These are phyloP conservation scores for Penicillium occitanis DNA, from an alignment of 2,329 filamentous ascomycete genomes.

Conservation along the genomic window DNA sequence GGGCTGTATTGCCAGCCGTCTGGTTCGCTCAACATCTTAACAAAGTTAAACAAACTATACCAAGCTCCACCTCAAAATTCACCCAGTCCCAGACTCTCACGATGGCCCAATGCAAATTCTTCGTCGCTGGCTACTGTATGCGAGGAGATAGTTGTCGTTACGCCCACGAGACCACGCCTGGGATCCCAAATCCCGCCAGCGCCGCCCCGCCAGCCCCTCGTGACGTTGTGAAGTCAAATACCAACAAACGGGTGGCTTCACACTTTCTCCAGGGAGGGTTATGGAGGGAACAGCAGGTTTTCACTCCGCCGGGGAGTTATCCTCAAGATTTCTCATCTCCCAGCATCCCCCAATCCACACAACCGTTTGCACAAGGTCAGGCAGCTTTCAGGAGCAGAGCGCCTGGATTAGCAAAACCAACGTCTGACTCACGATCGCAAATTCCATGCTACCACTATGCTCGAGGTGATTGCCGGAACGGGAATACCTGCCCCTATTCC, in stretches of 20 bases:
- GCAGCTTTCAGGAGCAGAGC: not conserved
- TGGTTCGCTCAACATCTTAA: not conserved
- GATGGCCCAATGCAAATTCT: slow-evolving; percentile 9
- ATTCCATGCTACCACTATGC: slow-evolving; percentile 23
- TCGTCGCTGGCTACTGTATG: not conserved
- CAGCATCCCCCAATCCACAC: not conserved
- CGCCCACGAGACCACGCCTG: not conserved
- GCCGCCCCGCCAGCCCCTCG: not conserved
- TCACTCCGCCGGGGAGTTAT: not conserved
- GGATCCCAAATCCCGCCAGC: not conserved
- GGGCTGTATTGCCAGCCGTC: too few species aligned
- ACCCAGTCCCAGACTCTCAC: not conserved
- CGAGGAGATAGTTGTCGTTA: slow-evolving; percentile 4
- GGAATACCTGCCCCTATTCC: slow-evolving; percentile 22
- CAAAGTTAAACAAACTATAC: not conserved
- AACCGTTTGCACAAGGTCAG: not conserved
- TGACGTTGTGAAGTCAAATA: not conserved
- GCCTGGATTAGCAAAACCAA: not conserved
- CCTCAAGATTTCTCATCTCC: not conserved
- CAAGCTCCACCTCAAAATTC: not conserved
- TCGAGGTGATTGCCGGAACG: slow-evolving; percentile 24
- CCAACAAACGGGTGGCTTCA: not conserved
- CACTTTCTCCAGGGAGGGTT: not conserved
- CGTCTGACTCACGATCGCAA: not conserved
- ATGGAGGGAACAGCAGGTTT: not conserved